Conservation (phyloP, 345 rosid species). For the Cardamine resedifolia region DNA sequence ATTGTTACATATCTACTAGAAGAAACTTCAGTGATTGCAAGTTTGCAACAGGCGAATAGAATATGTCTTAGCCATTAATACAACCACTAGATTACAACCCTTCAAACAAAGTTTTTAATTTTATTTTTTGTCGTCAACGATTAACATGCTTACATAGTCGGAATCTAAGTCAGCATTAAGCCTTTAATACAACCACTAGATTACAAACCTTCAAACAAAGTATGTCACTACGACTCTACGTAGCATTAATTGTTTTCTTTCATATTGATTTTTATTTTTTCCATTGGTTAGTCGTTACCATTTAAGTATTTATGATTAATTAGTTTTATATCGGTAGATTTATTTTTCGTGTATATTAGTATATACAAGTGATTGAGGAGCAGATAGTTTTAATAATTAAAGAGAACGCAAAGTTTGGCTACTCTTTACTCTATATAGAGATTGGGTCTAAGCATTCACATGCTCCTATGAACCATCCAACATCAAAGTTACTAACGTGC, state of each 20-base stretch:
- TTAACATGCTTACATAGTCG: neutral
- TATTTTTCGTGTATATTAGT: neutral
- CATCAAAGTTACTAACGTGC: conserved; percentile 25
- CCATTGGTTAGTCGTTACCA: neutral
- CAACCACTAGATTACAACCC: too few species aligned
- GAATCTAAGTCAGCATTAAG: neutral
- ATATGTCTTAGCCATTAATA: too few species aligned
- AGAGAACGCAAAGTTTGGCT: conserved; percentile 31
- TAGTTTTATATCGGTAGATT: neutral
- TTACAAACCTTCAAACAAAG: neutral
- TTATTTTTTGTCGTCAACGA: neutral
- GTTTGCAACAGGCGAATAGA: neutral
- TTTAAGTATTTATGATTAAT: neutral
- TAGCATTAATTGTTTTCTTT: neutral
- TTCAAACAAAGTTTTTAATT: too few species aligned
- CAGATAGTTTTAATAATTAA: neutral
- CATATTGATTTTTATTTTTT: neutral
- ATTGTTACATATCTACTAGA: neutral
- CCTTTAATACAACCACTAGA: neutral
- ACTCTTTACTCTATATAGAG: conserved; percentile 4
- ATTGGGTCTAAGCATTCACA: conserved; percentile 25
- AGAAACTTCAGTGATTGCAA: neutral
- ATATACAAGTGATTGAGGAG: neutral
- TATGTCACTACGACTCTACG: neutral
- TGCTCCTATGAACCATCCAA: conserved; percentile 32